Base-by-base conservation (phyloP, 768 basidiomycete genomes). In the Phanerodontia chrysosporium region DNA sequence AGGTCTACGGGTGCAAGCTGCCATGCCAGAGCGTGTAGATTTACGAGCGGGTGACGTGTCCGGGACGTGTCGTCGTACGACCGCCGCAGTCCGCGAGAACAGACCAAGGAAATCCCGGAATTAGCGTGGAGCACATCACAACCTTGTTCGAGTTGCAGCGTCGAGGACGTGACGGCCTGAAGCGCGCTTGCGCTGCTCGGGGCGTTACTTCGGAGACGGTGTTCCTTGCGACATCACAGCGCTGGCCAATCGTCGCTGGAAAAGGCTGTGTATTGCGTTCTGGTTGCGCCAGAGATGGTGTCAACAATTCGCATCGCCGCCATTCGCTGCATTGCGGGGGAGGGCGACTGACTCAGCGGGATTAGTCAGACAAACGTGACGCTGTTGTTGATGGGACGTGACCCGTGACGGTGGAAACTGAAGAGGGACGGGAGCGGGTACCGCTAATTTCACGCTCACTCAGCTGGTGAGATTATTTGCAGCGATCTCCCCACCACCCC, bases 281-380 rank as follows among this genome's bases (percentile, higher is more conserved):
- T 18, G 13, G 24, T 27, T 14, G 25, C 39, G 48, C 48, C 36
- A 51, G 49, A 58, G 22, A 24, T 48, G 8, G 49, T 27, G 49
- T 45, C 55, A 48, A 22, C 44, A 56, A 45, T 56, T 45, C 44
- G 55, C 45, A 56, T 36, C 30, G 28, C 14, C 32, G 16, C 44
- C 21, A 46, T 56, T 56, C 55, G 55, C 45, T 45, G 44, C 27
- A 25, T 30, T 12, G 32, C 24, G 7, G 44, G 21, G 45, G 45
- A 30, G 21, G 22, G 27, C 18, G 39, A 42, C 44, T 48, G 55
- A 48, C 18, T 56, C 44, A 53, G 22, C 52, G 9, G 1, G 22
- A 53, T 56, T 56, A 45, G 55, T 56, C 39, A 45, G 55, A 16
- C 27, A 9, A 27, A 14, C 44, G 58, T 58, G 58, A 58, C 58